These are phyloP conservation scores for Rhizopus delemar DNA, from an alignment of 371 early-diverging fungal genomes.

Conservation along the genomic window DNA sequence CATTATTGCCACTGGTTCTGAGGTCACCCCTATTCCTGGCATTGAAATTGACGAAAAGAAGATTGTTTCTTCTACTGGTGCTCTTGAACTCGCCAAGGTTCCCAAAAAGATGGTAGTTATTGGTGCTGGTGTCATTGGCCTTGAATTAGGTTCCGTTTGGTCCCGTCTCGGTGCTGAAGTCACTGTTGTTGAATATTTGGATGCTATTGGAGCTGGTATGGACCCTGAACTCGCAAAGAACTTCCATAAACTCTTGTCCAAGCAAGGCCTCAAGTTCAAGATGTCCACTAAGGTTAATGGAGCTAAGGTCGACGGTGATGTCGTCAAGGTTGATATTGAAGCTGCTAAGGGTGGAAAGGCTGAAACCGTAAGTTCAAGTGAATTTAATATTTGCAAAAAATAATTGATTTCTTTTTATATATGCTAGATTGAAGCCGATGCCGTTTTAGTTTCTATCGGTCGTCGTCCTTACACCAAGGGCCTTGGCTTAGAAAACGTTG, in stretches of 20 bases:
- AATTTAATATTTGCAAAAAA: not conserved
- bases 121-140: slow-evolving; percentile 98
- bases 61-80: slow-evolving; percentile 97
- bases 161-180: slow-evolving; percentile 92
- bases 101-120: slow-evolving; percentile 98
- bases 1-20: slow-evolving; percentile 97
- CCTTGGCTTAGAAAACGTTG: slow-evolving; percentile 88
- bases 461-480: slow-evolving; percentile 94
- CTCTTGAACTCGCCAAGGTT: slow-evolving; percentile 87
- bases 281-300: slow-evolving; percentile 93
- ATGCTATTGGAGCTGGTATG: slow-evolving; percentile 96
- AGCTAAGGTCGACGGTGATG: slow-evolving; percentile 81
- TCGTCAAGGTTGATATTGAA: slow-evolving; percentile 90
- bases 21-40: slow-evolving; percentile 91
- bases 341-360: slow-evolving; percentile 80
- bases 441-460: slow-evolving; percentile 91
- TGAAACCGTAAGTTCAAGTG: slow-evolving; percentile 65
- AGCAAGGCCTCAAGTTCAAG: slow-evolving; percentile 98
- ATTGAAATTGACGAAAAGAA: slow-evolving; percentile 93
- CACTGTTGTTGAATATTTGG: slow-evolving; percentile 94
- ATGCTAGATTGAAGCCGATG: slow-evolving; percentile 85
- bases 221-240: slow-evolving; percentile 90
- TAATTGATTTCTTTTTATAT: not conserved
- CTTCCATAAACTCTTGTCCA: slow-evolving; percentile 88
- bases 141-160: slow-evolving; percentile 98